Evolutionary conservation across 2,329 filamentous ascomycete genomes (phyloP).

Genomic region (Sporothrix humicola): DNA sequence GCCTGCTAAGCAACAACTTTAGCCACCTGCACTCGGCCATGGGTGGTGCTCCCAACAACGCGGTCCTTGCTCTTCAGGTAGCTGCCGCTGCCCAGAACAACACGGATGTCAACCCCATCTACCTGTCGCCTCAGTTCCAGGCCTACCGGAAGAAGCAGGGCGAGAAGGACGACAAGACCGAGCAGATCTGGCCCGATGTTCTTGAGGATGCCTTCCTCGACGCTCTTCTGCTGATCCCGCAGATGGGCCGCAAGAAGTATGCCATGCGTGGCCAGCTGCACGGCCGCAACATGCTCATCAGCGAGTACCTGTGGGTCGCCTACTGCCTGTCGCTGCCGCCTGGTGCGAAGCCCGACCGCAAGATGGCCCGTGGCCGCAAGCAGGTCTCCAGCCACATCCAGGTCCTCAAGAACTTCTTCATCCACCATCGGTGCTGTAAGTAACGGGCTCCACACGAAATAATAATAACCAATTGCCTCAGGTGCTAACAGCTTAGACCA

Average conservation of each 20-base stretch:
- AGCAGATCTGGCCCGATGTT: conserved; percentile 66
- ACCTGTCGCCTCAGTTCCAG: conserved; percentile 66
- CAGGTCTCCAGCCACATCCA: conserved; percentile 75
- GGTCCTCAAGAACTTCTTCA: conserved; percentile 70
- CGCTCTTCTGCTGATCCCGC: conserved; percentile 68
- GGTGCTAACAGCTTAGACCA: conserved; percentile 47
- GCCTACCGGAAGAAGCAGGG: conserved; percentile 70
- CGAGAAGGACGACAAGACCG: conserved; percentile 66
- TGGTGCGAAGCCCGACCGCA: conserved; percentile 54
- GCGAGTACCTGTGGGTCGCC: conserved; percentile 68
- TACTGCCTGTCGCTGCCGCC: conserved; percentile 54
- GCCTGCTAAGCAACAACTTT: conserved; percentile 28
- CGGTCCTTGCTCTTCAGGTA: conserved; percentile 11
- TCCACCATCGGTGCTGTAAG: conserved; percentile 60
- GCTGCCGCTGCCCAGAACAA: conserved; percentile 27
- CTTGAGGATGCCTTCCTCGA: conserved; percentile 71
- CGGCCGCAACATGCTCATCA: conserved; percentile 73
- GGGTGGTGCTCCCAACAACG: conserved; percentile 18
- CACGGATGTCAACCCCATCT: conserved; percentile 60
- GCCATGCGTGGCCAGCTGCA: conserved; percentile 67
- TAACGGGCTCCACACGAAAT: conserved; percentile 48
- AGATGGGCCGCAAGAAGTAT: conserved; percentile 70
- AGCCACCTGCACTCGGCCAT: conserved; percentile 23
- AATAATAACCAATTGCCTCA: neutral
- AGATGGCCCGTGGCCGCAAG: conserved; percentile 58